Conservation (phyloP, 2,329 filamentous ascomycete genomes). For the Lachnellula willkommii region DNA sequence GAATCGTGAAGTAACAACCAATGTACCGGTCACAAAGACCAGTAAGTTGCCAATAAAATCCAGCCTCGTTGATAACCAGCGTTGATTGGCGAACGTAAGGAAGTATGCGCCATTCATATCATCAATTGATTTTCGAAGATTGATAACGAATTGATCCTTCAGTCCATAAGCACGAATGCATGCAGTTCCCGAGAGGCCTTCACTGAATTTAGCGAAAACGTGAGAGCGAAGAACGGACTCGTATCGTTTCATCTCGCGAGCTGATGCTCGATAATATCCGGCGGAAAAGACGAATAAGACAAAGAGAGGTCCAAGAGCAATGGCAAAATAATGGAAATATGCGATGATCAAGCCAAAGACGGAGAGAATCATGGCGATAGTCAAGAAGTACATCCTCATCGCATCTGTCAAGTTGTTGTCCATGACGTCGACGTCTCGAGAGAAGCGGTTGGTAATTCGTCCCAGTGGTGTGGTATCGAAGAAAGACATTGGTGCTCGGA, state of each 20-base stretch:
- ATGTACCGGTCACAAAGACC: constrained; percentile 81
- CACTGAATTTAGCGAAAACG: constrained; percentile 87
- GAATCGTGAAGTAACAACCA: constrained; percentile 89
- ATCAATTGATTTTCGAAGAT: constrained; percentile 71
- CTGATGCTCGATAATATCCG: constrained; percentile 83
- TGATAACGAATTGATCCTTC: constrained; percentile 64
- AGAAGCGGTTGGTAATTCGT: constrained; percentile 93
- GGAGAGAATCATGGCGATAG: constrained; percentile 71
- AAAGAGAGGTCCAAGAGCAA: constrained; percentile 64
- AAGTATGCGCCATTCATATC: constrained; percentile 94
- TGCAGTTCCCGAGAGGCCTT: constrained; percentile 77
- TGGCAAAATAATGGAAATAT: constrained; percentile 78
- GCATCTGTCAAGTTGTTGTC: constrained; percentile 87
- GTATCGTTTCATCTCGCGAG: constrained; percentile 89
- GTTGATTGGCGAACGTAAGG: constrained; percentile 89
- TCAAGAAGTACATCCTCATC: constrained; percentile 89
- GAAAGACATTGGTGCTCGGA: constrained; percentile 77
- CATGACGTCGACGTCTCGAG: constrained; percentile 92
- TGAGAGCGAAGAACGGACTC: constrained; percentile 82
- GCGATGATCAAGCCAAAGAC: constrained; percentile 88
- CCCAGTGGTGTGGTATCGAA: constrained; percentile 96
- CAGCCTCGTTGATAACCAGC: constrained; percentile 82
- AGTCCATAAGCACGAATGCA: constrained; percentile 88
- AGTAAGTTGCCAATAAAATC: constrained; percentile 79
- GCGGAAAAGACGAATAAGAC: constrained; percentile 76